A percentile compares a stretch with the other conserved stretches of the same genome.
Evolutionary conservation across 2,329 filamentous ascomycete genomes (phyloP).

Genomic region (Thielaviopsis musarum): DNA sequence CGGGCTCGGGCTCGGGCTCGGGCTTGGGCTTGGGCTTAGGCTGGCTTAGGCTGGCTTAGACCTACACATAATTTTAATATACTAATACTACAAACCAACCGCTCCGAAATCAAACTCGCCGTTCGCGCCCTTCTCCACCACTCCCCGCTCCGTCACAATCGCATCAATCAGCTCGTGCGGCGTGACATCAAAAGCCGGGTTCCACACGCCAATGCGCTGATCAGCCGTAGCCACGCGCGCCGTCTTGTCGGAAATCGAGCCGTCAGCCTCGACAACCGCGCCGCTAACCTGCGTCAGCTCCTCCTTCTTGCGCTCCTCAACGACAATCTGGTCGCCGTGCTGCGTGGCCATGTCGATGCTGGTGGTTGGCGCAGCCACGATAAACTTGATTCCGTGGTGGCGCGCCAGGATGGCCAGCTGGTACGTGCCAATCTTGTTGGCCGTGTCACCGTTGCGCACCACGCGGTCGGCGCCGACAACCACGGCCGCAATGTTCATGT

Average conservation of each 20-base stretch:
- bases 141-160: constrained; percentile 82
- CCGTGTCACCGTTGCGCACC: constrained; percentile 90
- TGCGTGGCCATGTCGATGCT: constrained; percentile 76
- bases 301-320: constrained; percentile 67
- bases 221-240: constrained; percentile 66
- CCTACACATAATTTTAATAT: too few relatives aligned
- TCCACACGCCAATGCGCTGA: constrained; percentile 75
- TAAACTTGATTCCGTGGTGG: constrained; percentile 79
- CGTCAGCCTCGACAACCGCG: constrained; percentile 47
- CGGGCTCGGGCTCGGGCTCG: too few relatives aligned
- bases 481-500: constrained; percentile 62
- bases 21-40: too few relatives aligned
- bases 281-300: constrained; percentile 80
- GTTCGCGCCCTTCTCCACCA: constrained; percentile 57
- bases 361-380: constrained; percentile 87
- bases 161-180: constrained; percentile 79
- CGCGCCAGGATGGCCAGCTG: constrained; percentile 76
- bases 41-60: too few relatives aligned
- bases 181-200: constrained; percentile 92
- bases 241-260: constrained; percentile 42
- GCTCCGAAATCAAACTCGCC: constrained; percentile 43
- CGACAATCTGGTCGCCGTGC: constrained; percentile 65
- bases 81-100: constrained; percentile 4
- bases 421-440: constrained; percentile 97
- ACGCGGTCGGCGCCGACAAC: constrained; percentile 92